These are phyloP conservation scores for Botrytis deweyae DNA, from an alignment of 2,329 filamentous ascomycete genomes.

Conservation along the genomic window DNA sequence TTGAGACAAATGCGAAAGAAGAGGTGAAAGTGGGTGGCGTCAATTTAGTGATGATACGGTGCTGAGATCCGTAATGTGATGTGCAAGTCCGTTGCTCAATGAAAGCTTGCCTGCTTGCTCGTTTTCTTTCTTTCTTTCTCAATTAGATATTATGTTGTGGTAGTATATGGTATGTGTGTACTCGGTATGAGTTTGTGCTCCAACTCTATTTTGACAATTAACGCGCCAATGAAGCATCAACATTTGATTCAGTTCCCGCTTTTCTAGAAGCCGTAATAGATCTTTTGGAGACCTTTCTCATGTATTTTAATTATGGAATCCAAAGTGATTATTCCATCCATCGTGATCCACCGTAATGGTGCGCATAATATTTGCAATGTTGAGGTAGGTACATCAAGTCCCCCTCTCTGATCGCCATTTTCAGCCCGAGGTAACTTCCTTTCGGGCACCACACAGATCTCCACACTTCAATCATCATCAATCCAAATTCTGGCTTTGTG, in stretches of 20 bases:
- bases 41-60: conserved; percentile 1
- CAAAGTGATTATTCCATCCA: background rate
- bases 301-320: background rate
- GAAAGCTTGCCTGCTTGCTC: background rate
- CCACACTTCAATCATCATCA: conserved; percentile 1
- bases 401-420: conserved; percentile 4
- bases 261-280: background rate
- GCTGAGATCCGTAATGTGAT: conserved; percentile 2
- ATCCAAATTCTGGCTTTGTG: background rate
- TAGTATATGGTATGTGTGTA: background rate
- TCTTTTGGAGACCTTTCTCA: background rate
- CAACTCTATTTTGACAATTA: background rate
- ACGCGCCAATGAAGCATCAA: conserved; percentile 7
- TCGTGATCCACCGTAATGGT: conserved; percentile 9
- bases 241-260: background rate
- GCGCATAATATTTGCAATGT: background rate
- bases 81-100: background rate
- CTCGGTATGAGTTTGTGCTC: background rate
- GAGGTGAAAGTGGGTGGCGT: conserved; percentile 7
- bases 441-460: background rate
- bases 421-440: conserved; percentile 8
- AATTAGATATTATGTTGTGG: background rate
- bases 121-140: background rate
- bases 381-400: background rate
- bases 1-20: background rate